Base-by-base conservation (phyloP, 23 red algal species). In the Gracilariopsis chorda region DNA sequence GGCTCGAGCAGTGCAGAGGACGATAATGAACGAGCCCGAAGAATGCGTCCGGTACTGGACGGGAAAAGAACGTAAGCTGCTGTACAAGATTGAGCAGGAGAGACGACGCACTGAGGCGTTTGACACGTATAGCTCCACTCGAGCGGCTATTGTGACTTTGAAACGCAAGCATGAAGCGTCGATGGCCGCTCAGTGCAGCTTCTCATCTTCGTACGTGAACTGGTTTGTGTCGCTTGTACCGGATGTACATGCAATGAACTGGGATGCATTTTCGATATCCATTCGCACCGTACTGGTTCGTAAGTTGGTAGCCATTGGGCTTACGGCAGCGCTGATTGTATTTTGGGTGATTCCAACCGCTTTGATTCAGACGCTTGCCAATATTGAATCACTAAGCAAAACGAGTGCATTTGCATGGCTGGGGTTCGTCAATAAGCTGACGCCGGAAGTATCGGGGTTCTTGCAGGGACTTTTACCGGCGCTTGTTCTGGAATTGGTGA, bases 201-300 rank as follows among this genome's bases (percentile, higher is more conserved):
- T 82, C 34, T 60, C 88, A 4, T 48, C 73, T 11, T 69, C 59
- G 32, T 42, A 67, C 20, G 25, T 46, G 7, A 44, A 80, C 19
- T 92, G 88, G 88, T 53, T 61, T 34, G 40, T 80, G 30, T 49
- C 52, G 17, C 88, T 58, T 19, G 88, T 61, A 17, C 74, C 88
- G 43, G 88, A 92, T 44, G 43, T 77, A 21, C 62, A 72, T 68
- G 88, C 88, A 21, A 82, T 92, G 28, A 92, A 92, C 47, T 92
- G 75, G 72, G 43, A 62, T 53, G 75, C 56, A 11, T 77, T 92
- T 16, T 75, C 51, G 28, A 82, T 92, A 39, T 70, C 75, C 21
- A 42, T 29, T 39, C 42, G 63, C 34, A 80, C 75, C 21, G 43
- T 81, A 60, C 58, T 61, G 13, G 33, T 92, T 23, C 88, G 88